phyloP scores from a whole-genome alignment of 306 rosid species.

The Alnus glutinosa region DNA sequence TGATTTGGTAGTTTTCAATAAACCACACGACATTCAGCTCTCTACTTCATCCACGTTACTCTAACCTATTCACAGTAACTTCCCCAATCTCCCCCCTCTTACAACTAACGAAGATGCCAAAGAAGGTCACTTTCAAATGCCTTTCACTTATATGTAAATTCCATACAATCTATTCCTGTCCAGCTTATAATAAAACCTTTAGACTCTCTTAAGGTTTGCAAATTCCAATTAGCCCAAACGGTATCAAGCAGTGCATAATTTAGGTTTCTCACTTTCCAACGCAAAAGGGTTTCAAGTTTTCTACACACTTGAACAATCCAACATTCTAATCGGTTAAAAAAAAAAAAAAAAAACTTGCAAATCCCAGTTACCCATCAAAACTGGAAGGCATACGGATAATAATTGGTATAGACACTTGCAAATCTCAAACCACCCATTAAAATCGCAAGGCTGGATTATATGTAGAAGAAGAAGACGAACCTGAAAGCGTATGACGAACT shows the following conservation, averaged over 20 bases:
- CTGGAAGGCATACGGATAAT: no score
- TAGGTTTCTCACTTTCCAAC: not conserved
- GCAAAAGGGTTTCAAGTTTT: not conserved
- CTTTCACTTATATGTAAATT: not conserved
- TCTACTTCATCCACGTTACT: not conserved
- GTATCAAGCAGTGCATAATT: not conserved
- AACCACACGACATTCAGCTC: not conserved
- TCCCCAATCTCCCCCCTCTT: not conserved
- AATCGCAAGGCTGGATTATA: not conserved
- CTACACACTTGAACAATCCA: not conserved
- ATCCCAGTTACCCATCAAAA: not conserved
- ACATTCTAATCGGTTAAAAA: not conserved
- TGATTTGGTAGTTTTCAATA: not conserved
- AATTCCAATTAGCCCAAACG: not conserved
- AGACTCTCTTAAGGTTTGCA: not conserved
- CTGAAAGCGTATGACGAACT: slow-evolving; percentile 89
- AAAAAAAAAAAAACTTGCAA: not conserved
- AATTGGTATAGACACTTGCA: not conserved
- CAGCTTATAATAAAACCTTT: not conserved
- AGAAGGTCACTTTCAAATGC: not conserved
- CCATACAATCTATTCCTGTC: not conserved
- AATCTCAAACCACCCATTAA: not conserved
- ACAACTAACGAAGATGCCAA: not conserved
- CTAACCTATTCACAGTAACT: not conserved
- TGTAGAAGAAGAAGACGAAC: slow-evolving; percentile 30